phyloP scores from a whole-genome alignment of 2,329 filamentous ascomycete species.

The Tolypocladium pustulatum region DNA sequence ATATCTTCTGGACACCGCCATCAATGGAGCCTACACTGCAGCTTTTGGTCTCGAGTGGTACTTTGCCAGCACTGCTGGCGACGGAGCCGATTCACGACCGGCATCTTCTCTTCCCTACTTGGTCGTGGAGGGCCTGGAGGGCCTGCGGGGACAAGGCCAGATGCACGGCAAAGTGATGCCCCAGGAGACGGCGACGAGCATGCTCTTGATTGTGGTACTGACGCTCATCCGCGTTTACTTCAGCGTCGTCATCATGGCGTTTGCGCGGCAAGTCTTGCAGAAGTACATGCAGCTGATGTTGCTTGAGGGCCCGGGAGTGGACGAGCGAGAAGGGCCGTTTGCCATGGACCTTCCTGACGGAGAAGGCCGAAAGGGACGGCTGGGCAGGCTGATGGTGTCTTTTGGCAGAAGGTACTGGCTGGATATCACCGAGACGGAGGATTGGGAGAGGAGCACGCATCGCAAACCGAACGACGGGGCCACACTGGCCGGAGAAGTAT shows the following conservation, averaged over 20 bases:
- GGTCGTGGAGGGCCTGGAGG: conserved; percentile 22
- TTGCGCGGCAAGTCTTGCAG: conserved; percentile 66
- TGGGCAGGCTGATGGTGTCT: conserved; percentile 70
- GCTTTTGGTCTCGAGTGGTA: conserved; percentile 84
- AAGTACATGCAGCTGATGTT: conserved; percentile 42
- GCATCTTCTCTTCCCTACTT: conserved; percentile 12
- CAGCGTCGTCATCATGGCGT: conserved; percentile 71
- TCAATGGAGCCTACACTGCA: conserved; percentile 74
- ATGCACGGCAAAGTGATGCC: conserved; percentile 25
- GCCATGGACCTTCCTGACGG: conserved; percentile 59
- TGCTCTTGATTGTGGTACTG: conserved; percentile 63
- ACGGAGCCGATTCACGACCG: conserved; percentile 19
- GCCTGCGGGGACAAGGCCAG: conserved; percentile 20
- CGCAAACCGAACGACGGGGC: conserved; percentile 38
- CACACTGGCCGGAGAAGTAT: conserved; percentile 23
- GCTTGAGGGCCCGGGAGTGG: conserved; percentile 36
- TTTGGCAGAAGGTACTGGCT: conserved; percentile 75
- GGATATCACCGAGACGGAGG: conserved; percentile 52
- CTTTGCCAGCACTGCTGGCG: conserved; percentile 47
- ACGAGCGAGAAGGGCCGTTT: conserved; percentile 56
- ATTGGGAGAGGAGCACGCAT: conserved; percentile 55
- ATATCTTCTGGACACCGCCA: conserved; percentile 70
- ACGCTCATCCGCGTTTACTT: conserved; percentile 76
- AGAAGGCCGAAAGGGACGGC: conserved; percentile 64
- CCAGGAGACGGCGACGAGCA: conserved; percentile 61